These are phyloP conservation scores for Porodaedalea pini DNA, from an alignment of 1,284 basidiomycete species.

Conservation along the genomic window DNA sequence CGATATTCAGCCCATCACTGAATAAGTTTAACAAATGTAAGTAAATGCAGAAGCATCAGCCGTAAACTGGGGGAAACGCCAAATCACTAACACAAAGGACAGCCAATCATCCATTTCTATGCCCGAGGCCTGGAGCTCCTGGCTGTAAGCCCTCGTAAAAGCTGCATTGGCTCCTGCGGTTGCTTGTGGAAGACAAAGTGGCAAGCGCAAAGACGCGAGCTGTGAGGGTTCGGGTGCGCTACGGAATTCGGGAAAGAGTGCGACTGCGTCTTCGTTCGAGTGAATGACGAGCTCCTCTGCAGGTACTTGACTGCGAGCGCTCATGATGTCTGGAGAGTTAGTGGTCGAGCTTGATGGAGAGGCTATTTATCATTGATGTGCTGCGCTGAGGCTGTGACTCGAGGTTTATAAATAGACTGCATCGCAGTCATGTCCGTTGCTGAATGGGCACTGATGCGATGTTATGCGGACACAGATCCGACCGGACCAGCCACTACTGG, in stretches of 20 bases:
- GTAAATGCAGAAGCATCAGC: not conserved
- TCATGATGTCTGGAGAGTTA: not conserved
- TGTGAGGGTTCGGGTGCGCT: not conserved
- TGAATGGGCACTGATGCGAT: no score
- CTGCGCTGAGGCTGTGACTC: not conserved
- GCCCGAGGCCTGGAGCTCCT: not conserved
- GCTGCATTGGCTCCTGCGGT: not conserved
- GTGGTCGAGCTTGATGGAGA: no score
- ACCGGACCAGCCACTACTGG: no score
- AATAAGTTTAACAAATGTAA: not conserved
- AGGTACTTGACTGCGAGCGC: not conserved
- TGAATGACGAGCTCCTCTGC: not conserved
- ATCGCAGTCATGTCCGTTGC: not conserved
- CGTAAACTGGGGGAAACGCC: not conserved
- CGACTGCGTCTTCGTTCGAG: conserved; percentile 1
- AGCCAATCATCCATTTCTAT: conserved; percentile 11
- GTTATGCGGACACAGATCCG: no score
- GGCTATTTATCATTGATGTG: no score
- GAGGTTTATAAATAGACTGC: not conserved
- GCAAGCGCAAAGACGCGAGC: not conserved
- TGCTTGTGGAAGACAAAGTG: conserved; percentile 5
- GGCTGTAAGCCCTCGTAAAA: conserved; percentile 10
- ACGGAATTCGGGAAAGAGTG: not conserved
- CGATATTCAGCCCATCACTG: conserved; percentile 19
- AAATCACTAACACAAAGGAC: conserved; percentile 4